phyloP scores from a whole-genome alignment of 2,329 filamentous ascomycete species.

The Xenoacremonium recifei region DNA sequence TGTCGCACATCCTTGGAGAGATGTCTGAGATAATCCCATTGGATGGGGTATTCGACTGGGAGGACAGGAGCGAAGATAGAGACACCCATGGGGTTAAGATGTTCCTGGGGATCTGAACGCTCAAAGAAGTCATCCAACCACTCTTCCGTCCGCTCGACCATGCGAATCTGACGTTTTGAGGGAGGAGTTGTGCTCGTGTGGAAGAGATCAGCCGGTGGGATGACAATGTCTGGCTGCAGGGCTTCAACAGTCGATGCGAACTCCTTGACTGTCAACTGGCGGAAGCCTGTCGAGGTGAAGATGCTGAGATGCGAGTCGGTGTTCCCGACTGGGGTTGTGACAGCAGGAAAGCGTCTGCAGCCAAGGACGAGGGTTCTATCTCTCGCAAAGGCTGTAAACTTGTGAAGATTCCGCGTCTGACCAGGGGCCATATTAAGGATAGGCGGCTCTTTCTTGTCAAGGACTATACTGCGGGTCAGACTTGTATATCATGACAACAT shows the following conservation, averaged over 20 bases:
- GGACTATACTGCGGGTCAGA: constrained; percentile 58
- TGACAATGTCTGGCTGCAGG: constrained; percentile 76
- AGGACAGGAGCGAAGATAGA: constrained; percentile 66
- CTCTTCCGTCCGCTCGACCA: constrained; percentile 80
- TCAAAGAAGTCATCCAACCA: constrained; percentile 72
- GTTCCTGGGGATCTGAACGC: constrained; percentile 25
- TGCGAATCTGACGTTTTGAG: constrained; percentile 74
- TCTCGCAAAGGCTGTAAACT: constrained; percentile 71
- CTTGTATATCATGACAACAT: constrained; percentile 54
- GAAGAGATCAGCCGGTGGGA: constrained; percentile 73
- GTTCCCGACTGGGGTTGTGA: constrained; percentile 69
- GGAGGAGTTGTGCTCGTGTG: constrained; percentile 51
- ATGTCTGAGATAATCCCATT: constrained; percentile 76
- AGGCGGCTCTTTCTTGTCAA: constrained; percentile 53
- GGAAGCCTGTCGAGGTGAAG: constrained; percentile 84
- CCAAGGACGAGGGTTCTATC: constrained; percentile 69
- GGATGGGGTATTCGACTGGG: constrained; percentile 70
- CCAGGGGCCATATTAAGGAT: constrained; percentile 42
- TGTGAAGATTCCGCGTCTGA: constrained; percentile 61
- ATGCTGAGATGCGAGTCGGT: constrained; percentile 70
- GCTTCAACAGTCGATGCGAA: constrained; percentile 64
- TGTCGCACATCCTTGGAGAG: constrained; percentile 62
- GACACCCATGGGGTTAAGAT: constrained; percentile 27
- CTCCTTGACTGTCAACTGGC: constrained; percentile 63
- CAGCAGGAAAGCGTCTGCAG: constrained; percentile 73